Conservation (phyloP, 495 filamentous ascomycete species). For the Annulohypoxylon bovei region DNA sequence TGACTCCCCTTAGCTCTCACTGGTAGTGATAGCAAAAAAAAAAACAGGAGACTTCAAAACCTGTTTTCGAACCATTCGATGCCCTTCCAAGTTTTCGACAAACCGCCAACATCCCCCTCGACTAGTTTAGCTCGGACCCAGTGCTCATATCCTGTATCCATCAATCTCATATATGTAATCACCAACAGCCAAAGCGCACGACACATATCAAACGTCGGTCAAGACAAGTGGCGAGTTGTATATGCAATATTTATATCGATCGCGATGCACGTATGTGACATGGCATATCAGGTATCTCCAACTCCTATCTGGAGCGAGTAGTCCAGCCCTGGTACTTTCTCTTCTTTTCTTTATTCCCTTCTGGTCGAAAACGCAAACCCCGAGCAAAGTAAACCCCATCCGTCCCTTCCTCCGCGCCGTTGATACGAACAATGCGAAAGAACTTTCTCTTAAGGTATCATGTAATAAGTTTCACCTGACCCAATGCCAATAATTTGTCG, state of each 20-base stretch:
- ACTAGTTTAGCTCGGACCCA: neutral
- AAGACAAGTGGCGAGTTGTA: neutral
- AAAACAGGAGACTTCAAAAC: neutral
- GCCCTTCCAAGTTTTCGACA: neutral
- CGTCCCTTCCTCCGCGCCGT: slow-evolving; percentile 12
- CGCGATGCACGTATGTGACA: slow-evolving; percentile 30
- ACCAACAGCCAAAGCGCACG: neutral
- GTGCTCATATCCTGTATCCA: neutral
- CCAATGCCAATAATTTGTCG: slow-evolving; percentile 40
- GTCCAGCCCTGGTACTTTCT: slow-evolving; percentile 23
- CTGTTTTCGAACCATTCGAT: neutral
- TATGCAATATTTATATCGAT: slow-evolving; percentile 29
- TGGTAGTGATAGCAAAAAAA: neutral
- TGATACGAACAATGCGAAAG: slow-evolving; percentile 33
- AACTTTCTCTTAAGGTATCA: slow-evolving; percentile 39
- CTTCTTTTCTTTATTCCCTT: slow-evolving; percentile 9
- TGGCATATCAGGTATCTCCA: slow-evolving; percentile 20
- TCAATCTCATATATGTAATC: neutral
- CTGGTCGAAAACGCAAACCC: neutral
- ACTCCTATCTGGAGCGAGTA: slow-evolving; percentile 23
- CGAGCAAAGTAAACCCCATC: slow-evolving; percentile 11
- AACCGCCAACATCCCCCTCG: neutral
- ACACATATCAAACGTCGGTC: neutral
- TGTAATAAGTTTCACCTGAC: slow-evolving; percentile 38
- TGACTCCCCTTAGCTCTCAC: neutral